Conservation (phyloP, 163 green algal species). For the Chlamydomonas reinhardtii region DNA sequence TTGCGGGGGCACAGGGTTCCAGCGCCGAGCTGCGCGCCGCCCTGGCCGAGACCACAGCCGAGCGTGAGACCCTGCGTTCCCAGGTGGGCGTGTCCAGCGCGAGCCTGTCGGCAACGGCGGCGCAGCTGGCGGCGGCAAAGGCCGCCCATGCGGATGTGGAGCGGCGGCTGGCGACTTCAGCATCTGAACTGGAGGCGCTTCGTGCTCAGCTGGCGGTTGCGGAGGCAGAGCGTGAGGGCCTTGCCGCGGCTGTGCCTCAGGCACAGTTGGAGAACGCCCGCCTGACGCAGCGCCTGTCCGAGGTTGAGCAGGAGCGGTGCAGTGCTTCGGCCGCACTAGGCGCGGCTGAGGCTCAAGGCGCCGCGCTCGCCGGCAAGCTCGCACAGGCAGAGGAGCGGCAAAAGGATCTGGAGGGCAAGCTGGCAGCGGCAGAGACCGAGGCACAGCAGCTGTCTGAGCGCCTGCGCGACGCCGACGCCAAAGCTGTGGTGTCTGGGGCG, state of each 20-base stretch:
- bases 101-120: not conserved
- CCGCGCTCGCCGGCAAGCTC: no score
- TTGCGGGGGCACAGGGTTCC: no score
- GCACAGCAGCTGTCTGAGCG: not conserved
- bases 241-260: no score
- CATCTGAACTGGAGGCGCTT: no score
- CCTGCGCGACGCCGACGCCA: not conserved
- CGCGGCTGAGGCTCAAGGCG: not conserved
- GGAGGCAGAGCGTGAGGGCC: no score
- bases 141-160: not conserved
- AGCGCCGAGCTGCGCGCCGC: no score
- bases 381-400: not conserved
- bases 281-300: no score
- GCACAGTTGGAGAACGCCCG: no score
- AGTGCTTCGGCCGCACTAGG: not conserved
- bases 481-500: not conserved
- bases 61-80: not conserved
- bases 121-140: not conserved
- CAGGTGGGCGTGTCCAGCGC: not conserved
- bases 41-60: no score
- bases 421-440: not conserved
- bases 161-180: not conserved
- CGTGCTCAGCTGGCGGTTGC: no score
- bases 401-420: not conserved
- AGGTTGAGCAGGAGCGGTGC: no score